phyloP scores from a whole-genome alignment of 139 green algal genomes.

The Closterium sp. region DNA sequence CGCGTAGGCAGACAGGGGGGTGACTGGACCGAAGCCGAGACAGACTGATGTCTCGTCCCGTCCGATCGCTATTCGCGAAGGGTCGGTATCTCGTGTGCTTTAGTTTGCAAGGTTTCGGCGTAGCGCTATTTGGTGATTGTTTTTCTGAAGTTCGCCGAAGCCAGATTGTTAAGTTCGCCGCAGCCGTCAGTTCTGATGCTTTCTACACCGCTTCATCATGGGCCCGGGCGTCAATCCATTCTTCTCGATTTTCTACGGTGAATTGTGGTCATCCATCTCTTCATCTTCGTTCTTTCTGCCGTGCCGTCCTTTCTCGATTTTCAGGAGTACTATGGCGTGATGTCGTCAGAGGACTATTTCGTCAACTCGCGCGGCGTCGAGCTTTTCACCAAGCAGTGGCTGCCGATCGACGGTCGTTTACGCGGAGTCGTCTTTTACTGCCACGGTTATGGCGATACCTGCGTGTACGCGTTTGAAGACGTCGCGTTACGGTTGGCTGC shows the following conservation, averaged over 20 bases:
- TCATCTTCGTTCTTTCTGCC: not conserved
- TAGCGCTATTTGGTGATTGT: too few species aligned
- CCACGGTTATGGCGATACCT: conserved; percentile 48
- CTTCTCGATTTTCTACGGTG: too few species aligned
- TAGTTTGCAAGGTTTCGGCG: too few species aligned
- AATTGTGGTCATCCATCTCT: too few species aligned
- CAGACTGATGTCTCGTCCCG: not conserved
- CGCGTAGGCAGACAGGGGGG: not conserved
- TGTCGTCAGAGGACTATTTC: not conserved
- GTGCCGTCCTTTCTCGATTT: not conserved
- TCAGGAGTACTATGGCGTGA: not conserved
- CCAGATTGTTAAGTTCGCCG: too few species aligned
- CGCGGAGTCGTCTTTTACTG: conserved; percentile 45
- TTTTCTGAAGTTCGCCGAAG: too few species aligned
- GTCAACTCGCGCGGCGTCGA: conserved; percentile 28
- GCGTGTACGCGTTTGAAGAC: conserved; percentile 37
- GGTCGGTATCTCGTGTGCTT: too few species aligned
- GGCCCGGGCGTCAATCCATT: too few species aligned
- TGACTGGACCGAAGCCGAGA: not conserved
- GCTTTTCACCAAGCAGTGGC: conserved; percentile 38
- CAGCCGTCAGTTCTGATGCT: too few species aligned
- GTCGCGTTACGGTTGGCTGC: conserved; percentile 27
- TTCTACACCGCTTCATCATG: too few species aligned
- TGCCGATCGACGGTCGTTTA: conserved; percentile 2
- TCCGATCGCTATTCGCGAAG: not conserved